These are phyloP conservation scores for Centaurea solstitialis DNA, from an alignment of 129 eudicot species.

Conservation along the genomic window DNA sequence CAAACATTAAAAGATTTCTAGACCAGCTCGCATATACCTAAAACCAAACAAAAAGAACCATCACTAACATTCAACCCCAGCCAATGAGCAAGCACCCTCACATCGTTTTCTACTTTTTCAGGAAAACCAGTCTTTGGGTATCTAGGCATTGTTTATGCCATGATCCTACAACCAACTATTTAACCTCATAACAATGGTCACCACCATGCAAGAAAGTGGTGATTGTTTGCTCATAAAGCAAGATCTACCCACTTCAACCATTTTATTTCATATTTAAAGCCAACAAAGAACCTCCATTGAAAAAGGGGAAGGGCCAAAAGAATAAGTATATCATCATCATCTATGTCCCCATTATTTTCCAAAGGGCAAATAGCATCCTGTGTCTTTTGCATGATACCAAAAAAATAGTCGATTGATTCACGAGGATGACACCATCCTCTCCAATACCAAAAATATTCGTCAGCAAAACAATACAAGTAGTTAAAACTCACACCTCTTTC, in stretches of 20 bases:
- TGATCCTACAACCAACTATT: neutral
- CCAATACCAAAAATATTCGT: constrained; percentile 10
- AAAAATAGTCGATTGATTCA: constrained; percentile 19
- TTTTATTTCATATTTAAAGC: neutral
- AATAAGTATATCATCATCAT: neutral
- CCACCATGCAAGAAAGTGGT: neutral
- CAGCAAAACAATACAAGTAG: constrained; percentile 21
- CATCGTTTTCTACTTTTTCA: no score
- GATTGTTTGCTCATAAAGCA: neutral
- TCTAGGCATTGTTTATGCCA: no score
- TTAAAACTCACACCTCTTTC: constrained; percentile 13
- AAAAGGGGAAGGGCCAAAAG: neutral
- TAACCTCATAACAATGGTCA: no score
- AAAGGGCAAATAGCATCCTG: constrained; percentile 8
- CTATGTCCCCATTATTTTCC: constrained; percentile 25
- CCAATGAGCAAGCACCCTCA: no score
- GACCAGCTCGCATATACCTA: no score
- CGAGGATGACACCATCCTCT: constrained; percentile 29
- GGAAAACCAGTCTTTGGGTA: no score
- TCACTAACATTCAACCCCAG: neutral
- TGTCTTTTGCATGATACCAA: constrained; percentile 24
- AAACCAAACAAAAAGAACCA: neutral
- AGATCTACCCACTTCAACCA: neutral
- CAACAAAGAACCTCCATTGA: neutral
- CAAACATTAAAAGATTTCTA: no score